phyloP scores from a whole-genome alignment of 768 basidiomycete genomes.

The Suillus sp. region DNA sequence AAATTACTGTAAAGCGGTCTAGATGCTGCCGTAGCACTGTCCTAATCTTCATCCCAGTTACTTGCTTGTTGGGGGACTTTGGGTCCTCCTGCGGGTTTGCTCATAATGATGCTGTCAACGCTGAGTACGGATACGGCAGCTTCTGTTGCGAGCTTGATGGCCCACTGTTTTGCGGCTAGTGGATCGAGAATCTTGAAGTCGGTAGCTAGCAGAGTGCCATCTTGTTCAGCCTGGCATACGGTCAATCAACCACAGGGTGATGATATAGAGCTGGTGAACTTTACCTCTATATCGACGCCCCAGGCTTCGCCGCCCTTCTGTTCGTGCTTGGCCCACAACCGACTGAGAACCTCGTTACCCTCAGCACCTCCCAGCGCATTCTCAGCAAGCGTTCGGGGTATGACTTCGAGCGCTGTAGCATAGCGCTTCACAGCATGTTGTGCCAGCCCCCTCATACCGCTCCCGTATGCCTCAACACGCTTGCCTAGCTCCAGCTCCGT shows the following conservation, averaged over 20 bases:
- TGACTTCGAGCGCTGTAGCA: slow-evolving; percentile 86
- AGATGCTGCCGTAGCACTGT: slow-evolving; percentile 15
- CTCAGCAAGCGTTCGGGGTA: slow-evolving; percentile 91
- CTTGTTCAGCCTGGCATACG: slow-evolving; percentile 61
- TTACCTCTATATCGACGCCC: slow-evolving; percentile 90
- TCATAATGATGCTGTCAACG: slow-evolving; percentile 98
- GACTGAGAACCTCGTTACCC: slow-evolving; percentile 89
- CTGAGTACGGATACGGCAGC: slow-evolving; percentile 88
- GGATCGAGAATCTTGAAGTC: slow-evolving; percentile 79
- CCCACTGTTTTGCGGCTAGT: slow-evolving; percentile 90
- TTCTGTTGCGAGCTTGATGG: slow-evolving; percentile 86
- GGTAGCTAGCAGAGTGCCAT: slow-evolving; percentile 70
- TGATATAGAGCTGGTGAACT: not conserved
- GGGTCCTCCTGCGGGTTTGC: slow-evolving; percentile 53
- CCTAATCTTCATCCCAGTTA: slow-evolving; percentile 81
- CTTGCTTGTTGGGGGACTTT: slow-evolving; percentile 80
- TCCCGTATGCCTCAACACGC: slow-evolving; percentile 83
- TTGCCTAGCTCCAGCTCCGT: slow-evolving; percentile 91
- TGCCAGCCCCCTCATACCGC: slow-evolving; percentile 83
- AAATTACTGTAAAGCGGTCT: slow-evolving; percentile 33
- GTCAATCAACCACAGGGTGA: slow-evolving; percentile 7
- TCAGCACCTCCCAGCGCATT: slow-evolving; percentile 91
- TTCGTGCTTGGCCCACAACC: slow-evolving; percentile 90
- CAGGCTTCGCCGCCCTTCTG: slow-evolving; percentile 68
- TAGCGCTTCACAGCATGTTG: slow-evolving; percentile 95